These are phyloP conservation scores for Asterionellopsis glacialis DNA, from an alignment of 108 stramenopile genomes.

Conservation along the genomic window DNA sequence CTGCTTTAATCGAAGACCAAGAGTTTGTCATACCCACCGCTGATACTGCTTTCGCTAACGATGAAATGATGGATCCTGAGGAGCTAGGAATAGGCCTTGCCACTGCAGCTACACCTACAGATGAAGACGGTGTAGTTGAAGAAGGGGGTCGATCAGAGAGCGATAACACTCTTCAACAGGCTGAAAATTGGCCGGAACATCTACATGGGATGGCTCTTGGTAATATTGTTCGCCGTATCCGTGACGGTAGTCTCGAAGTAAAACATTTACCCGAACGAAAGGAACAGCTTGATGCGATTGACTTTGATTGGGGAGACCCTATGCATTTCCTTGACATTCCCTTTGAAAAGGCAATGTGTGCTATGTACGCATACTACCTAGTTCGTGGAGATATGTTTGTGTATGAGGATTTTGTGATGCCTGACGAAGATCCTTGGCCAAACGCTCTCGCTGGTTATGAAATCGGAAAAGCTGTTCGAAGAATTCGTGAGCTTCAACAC, in stretches of 20 bases:
- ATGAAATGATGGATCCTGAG: constrained; percentile 28
- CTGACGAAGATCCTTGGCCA: constrained; percentile 92
- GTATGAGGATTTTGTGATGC: constrained; percentile 77
- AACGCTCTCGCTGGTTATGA: constrained; percentile 74
- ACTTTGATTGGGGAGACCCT: constrained; percentile 89
- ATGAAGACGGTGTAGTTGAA: constrained; percentile 24
- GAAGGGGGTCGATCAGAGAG: constrained; percentile 23
- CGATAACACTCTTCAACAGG: background rate
- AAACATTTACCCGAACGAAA: constrained; percentile 78
- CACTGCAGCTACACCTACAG: constrained; percentile 17
- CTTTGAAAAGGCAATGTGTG: constrained; percentile 88
- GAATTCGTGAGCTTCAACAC: constrained; percentile 75
- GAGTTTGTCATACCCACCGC: constrained; percentile 63
- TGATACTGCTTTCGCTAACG: constrained; percentile 28
- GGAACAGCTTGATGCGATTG: constrained; percentile 72
- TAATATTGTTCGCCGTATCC: constrained; percentile 63
- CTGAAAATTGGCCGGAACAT: constrained; percentile 74
- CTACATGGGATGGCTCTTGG: constrained; percentile 78
- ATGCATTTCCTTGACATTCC: constrained; percentile 77
- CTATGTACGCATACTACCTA: constrained; percentile 74
- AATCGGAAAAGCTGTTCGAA: constrained; percentile 71
- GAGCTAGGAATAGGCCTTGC: constrained; percentile 5
- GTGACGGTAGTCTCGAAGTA: constrained; percentile 85
- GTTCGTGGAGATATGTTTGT: constrained; percentile 87
- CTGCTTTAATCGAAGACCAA: constrained; percentile 49